phyloP scores from a whole-genome alignment of 1,284 basidiomycete species.

The Thecaphora thlaspeos region DNA sequence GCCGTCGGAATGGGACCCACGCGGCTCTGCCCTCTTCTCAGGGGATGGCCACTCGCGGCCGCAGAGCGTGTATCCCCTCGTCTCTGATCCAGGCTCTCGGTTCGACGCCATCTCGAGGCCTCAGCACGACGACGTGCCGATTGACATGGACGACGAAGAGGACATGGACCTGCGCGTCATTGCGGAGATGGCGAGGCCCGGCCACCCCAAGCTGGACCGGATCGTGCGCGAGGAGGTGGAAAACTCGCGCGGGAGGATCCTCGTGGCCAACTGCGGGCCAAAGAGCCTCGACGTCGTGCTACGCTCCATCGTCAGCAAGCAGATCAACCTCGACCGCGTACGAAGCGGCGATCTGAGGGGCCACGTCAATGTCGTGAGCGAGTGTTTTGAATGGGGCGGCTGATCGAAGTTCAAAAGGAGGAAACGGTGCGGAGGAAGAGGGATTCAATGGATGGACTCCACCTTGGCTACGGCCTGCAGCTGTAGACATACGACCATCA shows the following conservation, averaged over 20 bases:
- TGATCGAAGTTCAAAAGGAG: too few relatives aligned
- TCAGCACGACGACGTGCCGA: conserved; percentile 29
- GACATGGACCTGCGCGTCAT: conserved; percentile 68
- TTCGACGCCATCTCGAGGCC: conserved; percentile 6
- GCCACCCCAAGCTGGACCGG: conserved; percentile 71
- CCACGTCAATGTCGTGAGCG: conserved; percentile 46
- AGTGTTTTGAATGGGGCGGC: conserved; percentile 48
- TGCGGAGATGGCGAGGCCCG: conserved; percentile 70
- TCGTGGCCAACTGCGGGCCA: conserved; percentile 78
- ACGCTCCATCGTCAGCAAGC: conserved; percentile 68
- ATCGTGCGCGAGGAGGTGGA: conserved; percentile 71
- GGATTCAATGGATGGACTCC: too few relatives aligned
- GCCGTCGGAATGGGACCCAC: too few relatives aligned
- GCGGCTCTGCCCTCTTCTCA: too few relatives aligned
- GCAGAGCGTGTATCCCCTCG: too few relatives aligned
- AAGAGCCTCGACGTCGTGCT: conserved; percentile 71
- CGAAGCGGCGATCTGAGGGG: conserved; percentile 68
- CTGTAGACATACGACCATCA: too few relatives aligned
- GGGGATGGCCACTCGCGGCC: too few relatives aligned
- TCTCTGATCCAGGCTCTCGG: too few relatives aligned
- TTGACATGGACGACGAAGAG: conserved; percentile 68
- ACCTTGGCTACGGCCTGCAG: too few relatives aligned
- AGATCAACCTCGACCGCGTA: conserved; percentile 66
- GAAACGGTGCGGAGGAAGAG: too few relatives aligned
- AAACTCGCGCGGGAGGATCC: conserved; percentile 64